Base-by-base conservation (phyloP, 352 stramenopile species). In the Pelagophyceae sp. region DNA sequence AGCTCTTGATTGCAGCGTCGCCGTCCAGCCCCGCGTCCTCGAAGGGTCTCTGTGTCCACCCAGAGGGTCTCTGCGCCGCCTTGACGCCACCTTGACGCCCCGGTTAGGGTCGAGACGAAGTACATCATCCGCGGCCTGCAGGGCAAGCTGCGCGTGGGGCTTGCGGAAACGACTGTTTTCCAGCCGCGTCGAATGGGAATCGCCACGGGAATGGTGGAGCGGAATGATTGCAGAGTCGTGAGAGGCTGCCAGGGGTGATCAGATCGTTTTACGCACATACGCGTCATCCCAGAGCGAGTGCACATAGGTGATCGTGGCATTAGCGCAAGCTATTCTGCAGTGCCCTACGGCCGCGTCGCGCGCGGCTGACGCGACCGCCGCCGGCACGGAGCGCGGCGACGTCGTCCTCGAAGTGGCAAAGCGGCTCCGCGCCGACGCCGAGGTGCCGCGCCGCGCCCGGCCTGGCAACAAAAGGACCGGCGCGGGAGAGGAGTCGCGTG, bases 51-150 rank as follows among this genome's bases (percentile, higher is more conserved):
- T n/a, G n/a, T n/a, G n/a, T n/a, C n/a, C n/a, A n/a, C n/a, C n/a
- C n/a, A n/a, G n/a, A n/a, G n/a, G n/a, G n/a, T n/a, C n/a, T n/a
- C n/a, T n/a, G n/a, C n/a, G n/a, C n/a, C n/a, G n/a, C n/a, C n/a
- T n/a, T n/a, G n/a, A n/a, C n/a, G n/a, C 19, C 80, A 82, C 76
- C 84, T 90, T 61, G 85, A 83, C 3, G 77, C 83, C n/a, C n/a
- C n/a, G n/a, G n/a, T n/a, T n/a, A n/a, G n/a, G n/a, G n/a, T n/a
- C 2, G 92, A 98, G 81, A 90, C 94, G 63, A 99, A 98, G 84
- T 99, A 97, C 87, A 96, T 99, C 60, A 97, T 99, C 61, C 92
- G 97, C 38, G 94, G 95, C 23, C 87, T 99, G 0, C 91, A 99
- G 84, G 96, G 96, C 38, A 99, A 99, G 80, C 88, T 99, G 45